phyloP scores from a whole-genome alignment of 768 basidiomycete species.

The Boletus patriciae region DNA sequence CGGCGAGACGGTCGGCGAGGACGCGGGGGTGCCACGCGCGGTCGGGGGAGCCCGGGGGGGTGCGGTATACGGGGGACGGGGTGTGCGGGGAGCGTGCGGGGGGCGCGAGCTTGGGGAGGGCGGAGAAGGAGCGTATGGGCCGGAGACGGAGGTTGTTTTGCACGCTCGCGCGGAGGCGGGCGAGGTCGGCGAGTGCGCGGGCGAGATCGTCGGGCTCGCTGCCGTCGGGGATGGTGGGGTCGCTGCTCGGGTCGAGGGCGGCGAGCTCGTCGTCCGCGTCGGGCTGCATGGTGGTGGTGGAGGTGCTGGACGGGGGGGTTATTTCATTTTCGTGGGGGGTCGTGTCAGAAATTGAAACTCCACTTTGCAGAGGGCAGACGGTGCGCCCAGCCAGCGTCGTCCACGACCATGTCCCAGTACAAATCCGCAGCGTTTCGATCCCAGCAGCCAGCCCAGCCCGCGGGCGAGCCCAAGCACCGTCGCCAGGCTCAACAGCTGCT shows the following conservation, averaged over 20 bases:
- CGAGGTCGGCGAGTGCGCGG: constrained; percentile 65
- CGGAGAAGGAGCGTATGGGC: constrained; percentile 63
- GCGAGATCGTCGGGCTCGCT: constrained; percentile 54
- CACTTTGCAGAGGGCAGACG: neutral
- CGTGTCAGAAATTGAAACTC: constrained; percentile 22
- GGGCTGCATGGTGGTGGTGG: constrained; percentile 18
- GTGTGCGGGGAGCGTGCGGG: constrained; percentile 40
- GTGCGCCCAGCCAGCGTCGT: neutral
- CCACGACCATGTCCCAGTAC: constrained; percentile 27
- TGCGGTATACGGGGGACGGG: constrained; percentile 53
- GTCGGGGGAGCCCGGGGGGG: constrained; percentile 38
- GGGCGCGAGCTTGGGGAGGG: constrained; percentile 47
- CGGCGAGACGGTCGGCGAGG: constrained; percentile 47
- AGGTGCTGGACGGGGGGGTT: constrained; percentile 23
- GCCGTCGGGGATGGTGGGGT: constrained; percentile 19
- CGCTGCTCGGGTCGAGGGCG: constrained; percentile 34
- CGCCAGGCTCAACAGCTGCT: constrained; percentile 59
- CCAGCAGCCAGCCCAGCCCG: constrained; percentile 14
- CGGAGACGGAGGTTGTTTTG: constrained; percentile 76
- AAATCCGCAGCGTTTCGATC: constrained; percentile 30
- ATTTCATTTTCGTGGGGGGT: constrained; percentile 11
- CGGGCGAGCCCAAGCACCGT: constrained; percentile 45
- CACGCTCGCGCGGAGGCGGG: constrained; percentile 67
- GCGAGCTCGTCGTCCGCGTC: constrained; percentile 31
- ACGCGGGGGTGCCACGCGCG: constrained; percentile 10